Conservation (phyloP, 2,329 filamentous ascomycete species). For the Trichoderma lentiforme region DNA sequence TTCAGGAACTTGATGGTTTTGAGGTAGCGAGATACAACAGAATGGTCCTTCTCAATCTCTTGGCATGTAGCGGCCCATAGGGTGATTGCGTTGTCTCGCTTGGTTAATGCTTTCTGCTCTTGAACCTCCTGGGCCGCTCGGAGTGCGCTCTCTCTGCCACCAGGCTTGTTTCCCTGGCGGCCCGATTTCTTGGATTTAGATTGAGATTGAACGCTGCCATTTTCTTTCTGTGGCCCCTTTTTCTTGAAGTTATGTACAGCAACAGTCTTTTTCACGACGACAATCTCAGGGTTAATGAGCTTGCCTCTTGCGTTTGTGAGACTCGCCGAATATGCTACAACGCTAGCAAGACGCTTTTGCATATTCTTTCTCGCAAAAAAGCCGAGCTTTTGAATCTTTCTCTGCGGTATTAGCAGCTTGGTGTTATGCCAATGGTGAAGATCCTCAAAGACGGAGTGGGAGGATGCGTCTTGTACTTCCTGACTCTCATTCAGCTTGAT, state of each 20-base stretch:
- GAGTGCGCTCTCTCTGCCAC: constrained; percentile 38
- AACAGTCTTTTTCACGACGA: constrained; percentile 40
- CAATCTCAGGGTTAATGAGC: constrained; percentile 59
- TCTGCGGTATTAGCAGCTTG: constrained; percentile 42
- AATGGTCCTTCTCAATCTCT: constrained; percentile 45
- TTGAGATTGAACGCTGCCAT: constrained; percentile 19
- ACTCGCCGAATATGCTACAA: constrained; percentile 66
- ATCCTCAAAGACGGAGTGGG: constrained; percentile 44
- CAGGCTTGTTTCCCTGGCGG: constrained; percentile 24
- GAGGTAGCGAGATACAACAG: constrained; percentile 43
- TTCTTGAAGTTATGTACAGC: constrained; percentile 15
- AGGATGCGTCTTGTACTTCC: neutral
- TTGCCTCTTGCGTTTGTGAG: constrained; percentile 63
- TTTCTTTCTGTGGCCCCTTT: neutral
- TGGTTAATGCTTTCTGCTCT: constrained; percentile 28
- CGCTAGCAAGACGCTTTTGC: constrained; percentile 65
- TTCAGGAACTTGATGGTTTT: constrained; percentile 48
- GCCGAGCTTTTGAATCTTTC: constrained; percentile 23
- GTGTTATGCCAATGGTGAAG: constrained; percentile 61
- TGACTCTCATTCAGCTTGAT: constrained; percentile 36
- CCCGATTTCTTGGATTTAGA: constrained; percentile 19
- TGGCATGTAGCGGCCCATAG: neutral
- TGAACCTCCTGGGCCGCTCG: constrained; percentile 35
- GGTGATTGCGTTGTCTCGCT: neutral
- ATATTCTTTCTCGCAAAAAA: constrained; percentile 43